phyloP scores from a whole-genome alignment of 352 stramenopile species.

The Peronospora belbahrii region DNA sequence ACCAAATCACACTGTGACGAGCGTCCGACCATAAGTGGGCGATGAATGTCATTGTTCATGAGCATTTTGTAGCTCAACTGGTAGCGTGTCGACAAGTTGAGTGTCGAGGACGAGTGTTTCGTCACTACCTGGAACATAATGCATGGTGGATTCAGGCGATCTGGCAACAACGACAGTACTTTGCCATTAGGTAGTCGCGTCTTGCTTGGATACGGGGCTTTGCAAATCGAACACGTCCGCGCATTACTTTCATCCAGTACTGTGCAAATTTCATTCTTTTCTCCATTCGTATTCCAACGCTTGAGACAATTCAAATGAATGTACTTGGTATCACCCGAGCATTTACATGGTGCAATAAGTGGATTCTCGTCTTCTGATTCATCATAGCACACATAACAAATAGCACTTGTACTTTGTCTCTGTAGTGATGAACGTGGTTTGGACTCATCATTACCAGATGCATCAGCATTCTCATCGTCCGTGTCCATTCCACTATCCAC shows the following conservation, averaged over 20 bases:
- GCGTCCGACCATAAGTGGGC: constrained; percentile 88
- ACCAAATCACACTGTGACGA: constrained; percentile 92
- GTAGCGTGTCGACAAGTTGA: constrained; percentile 81
- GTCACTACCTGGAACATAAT: constrained; percentile 88
- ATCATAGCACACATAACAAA: constrained; percentile 87
- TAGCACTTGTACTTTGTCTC: constrained; percentile 67
- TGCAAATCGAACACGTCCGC: constrained; percentile 82
- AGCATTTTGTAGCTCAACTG: constrained; percentile 89
- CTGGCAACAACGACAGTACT: constrained; percentile 66
- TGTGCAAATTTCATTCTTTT: constrained; percentile 86
- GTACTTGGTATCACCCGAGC: constrained; percentile 92
- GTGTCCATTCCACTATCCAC: constrained; percentile 81
- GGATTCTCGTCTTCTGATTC: constrained; percentile 85
- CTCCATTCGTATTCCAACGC: constrained; percentile 90
- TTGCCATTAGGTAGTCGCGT: constrained; percentile 65
- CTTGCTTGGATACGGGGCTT: constrained; percentile 77
- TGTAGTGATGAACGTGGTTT: constrained; percentile 65
- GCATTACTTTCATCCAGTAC: constrained; percentile 80
- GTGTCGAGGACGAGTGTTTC: constrained; percentile 77
- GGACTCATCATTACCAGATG: constrained; percentile 76
- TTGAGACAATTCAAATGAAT: constrained; percentile 94
- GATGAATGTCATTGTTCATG: constrained; percentile 87
- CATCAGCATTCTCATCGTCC: constrained; percentile 77
- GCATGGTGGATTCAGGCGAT: constrained; percentile 62
- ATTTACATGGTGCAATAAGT: constrained; percentile 92